Percentiles rank a stretch among this genome's conserved stretches.
These are phyloP conservation scores for Rhizomucor pusillus DNA, from an alignment of 371 early-diverging fungal species.

Conservation along the genomic window DNA sequence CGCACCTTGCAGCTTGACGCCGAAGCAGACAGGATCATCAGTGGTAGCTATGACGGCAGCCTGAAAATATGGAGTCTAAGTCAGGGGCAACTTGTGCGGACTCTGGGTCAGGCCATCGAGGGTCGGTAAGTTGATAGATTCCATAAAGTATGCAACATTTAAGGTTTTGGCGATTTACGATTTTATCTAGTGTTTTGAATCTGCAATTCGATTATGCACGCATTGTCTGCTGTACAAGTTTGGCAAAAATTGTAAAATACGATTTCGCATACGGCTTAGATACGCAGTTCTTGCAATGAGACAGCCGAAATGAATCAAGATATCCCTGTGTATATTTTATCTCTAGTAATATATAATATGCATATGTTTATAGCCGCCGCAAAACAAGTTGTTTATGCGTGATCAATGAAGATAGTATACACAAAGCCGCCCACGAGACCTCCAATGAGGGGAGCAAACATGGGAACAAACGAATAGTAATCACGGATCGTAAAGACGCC, in stretches of 20 bases:
- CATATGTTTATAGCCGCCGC: no score
- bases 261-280: constrained; percentile 74
- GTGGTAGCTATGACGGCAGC: constrained; percentile 83
- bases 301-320: not conserved
- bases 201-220: constrained; percentile 78
- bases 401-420: constrained; percentile 63
- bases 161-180: not conserved
- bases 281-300: constrained; percentile 50
- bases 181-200: constrained; percentile 74
- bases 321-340: no score
- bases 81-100: constrained; percentile 51
- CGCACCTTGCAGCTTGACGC: constrained; percentile 62
- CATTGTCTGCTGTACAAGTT: constrained; percentile 83
- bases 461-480: constrained; percentile 80
- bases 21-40: constrained; percentile 60
- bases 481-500: constrained; percentile 64
- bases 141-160: not conserved
- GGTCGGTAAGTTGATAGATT: constrained; percentile 47
- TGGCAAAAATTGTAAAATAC: constrained; percentile 77
- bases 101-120: constrained; percentile 58
- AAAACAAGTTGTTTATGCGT: constrained; percentile 3
- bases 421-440: constrained; percentile 67
- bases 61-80: constrained; percentile 81
- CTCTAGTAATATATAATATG: no score
- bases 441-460: constrained; percentile 76